Conservation (phyloP, 2,329 filamentous ascomycete genomes). For the Aspergillus sp. region DNA sequence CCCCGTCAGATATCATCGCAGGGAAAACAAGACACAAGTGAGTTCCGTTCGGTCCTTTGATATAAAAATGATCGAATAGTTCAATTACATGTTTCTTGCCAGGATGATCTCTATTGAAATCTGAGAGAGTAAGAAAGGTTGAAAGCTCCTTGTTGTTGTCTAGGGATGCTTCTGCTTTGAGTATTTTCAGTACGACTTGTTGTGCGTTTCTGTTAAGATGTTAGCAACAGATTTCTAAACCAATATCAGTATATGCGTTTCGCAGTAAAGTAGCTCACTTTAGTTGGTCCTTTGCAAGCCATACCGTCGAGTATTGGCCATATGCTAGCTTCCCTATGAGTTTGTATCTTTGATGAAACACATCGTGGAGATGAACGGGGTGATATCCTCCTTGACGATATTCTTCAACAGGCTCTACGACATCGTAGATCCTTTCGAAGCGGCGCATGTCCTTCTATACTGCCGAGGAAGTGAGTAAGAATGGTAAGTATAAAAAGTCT, state of each 20-base stretch:
- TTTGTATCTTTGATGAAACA: conserved; percentile 24
- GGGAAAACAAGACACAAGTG: conserved; percentile 30
- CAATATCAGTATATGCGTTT: not conserved
- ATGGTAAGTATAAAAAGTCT: too few species aligned
- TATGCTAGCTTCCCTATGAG: conserved; percentile 23
- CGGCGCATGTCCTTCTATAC: too few species aligned
- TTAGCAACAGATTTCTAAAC: not conserved
- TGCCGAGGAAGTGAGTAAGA: too few species aligned
- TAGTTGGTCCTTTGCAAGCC: conserved; percentile 24
- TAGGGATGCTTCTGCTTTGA: conserved; percentile 26
- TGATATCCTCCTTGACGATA: conserved; percentile 30
- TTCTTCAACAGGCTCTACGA: conserved; percentile 28
- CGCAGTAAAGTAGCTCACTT: not conserved
- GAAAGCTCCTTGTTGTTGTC: conserved; percentile 24
- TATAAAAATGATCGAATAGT: conserved; percentile 28
- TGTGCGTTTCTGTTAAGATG: conserved; percentile 16
- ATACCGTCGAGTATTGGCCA: conserved; percentile 29
- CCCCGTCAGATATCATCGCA: conserved; percentile 26
- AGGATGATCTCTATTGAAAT: conserved; percentile 15
- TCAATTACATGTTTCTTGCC: conserved; percentile 23
- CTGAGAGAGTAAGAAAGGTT: conserved; percentile 20
- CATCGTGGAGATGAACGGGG: conserved; percentile 27
- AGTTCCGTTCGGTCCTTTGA: conserved; percentile 25
- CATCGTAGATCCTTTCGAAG: conserved; percentile 25
- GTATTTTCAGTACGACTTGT: conserved; percentile 28